Conservation (phyloP, 2,329 filamentous ascomycete genomes). For the Colletotrichum horii region DNA sequence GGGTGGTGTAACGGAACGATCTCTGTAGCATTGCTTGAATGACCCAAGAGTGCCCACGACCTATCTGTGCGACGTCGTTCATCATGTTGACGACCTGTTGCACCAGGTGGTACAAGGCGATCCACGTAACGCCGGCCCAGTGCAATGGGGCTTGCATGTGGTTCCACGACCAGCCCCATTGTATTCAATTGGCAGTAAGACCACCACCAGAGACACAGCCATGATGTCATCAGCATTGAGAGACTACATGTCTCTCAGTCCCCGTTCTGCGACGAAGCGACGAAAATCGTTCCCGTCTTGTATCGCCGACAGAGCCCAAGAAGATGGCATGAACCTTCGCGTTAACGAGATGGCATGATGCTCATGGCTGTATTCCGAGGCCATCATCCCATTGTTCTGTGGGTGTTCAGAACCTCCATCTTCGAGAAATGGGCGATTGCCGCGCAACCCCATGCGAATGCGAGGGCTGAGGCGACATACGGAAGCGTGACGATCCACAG, state of each 20-base stretch:
- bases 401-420: not conserved
- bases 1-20: not conserved
- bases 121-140: not conserved
- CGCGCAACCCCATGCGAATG: not conserved
- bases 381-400: not conserved
- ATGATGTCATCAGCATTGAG: not conserved
- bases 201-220: not conserved
- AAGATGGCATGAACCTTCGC: not conserved
- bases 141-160: not conserved
- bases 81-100: not conserved
- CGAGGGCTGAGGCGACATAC: not conserved
- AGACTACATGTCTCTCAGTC: not conserved
- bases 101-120: not conserved
- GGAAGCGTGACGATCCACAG: not conserved
- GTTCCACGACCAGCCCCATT: not conserved
- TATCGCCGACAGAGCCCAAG: not conserved
- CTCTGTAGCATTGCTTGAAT: not conserved
- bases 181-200: not conserved
- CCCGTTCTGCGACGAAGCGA: not conserved
- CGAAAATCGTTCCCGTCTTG: not conserved
- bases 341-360: not conserved
- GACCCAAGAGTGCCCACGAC: not conserved
- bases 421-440: fast-evolving
- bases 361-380: not conserved
- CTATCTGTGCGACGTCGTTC: not conserved